A percentile compares a stretch with the other conserved stretches of the same genome.
phyloP scores from a whole-genome alignment of 2,329 filamentous ascomycete species.

The Colletotrichum musae region DNA sequence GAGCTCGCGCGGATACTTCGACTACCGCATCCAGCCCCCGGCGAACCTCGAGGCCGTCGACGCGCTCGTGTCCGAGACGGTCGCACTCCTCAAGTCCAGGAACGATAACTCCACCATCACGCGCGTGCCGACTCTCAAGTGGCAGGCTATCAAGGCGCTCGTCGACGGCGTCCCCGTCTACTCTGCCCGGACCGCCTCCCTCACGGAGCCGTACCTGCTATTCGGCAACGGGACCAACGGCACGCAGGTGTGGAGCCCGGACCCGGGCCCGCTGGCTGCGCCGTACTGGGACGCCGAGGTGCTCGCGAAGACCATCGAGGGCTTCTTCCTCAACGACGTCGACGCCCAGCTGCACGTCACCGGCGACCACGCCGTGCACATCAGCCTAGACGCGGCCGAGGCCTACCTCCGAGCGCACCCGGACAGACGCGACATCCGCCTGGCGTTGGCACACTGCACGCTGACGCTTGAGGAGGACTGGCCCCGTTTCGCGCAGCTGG shows the following conservation, averaged over 20 bases:
- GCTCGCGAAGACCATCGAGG: constrained; percentile 45
- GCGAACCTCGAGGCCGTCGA: constrained; percentile 33
- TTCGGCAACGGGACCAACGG: constrained; percentile 26
- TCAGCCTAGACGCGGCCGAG: constrained; percentile 45
- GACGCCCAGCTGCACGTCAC: constrained; percentile 44
- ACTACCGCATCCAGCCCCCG: constrained; percentile 46
- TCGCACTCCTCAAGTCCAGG: constrained; percentile 22
- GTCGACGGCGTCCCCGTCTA: constrained; percentile 47
- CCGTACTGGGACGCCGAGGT: constrained; percentile 46
- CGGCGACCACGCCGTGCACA: constrained; percentile 45
- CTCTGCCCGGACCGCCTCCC: constrained; percentile 47
- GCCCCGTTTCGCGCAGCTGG: constrained; percentile 45
- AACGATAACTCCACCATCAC: constrained; percentile 39
- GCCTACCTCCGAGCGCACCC: constrained; percentile 37
- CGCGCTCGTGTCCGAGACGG: constrained; percentile 39
- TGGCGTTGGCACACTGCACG: constrained; percentile 47
- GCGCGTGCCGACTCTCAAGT: constrained; percentile 45
- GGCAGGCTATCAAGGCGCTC: constrained; percentile 47
- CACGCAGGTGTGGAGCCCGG: constrained; percentile 13
- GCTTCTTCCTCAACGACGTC: constrained; percentile 36
- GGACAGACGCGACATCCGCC: neutral
- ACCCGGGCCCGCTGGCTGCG: constrained; percentile 49
- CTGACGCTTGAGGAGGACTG: constrained; percentile 45
- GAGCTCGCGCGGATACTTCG: constrained; percentile 45
- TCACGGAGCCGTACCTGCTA: constrained; percentile 45